Base-by-base conservation (phyloP, 2,329 filamentous ascomycete genomes). In the Monosporascus ibericus region DNA sequence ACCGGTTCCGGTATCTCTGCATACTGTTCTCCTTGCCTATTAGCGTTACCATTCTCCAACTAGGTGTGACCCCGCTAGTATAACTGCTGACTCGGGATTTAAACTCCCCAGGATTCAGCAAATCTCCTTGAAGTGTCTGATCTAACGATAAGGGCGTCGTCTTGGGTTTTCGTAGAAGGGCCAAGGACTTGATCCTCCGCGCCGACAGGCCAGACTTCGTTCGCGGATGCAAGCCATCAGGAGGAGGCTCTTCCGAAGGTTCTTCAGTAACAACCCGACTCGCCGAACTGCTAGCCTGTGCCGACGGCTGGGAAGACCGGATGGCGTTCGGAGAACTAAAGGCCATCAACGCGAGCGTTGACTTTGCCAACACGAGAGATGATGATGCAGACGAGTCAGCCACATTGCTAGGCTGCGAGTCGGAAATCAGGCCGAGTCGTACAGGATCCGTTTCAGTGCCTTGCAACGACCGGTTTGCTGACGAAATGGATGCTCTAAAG, bases 161-260 rank as follows among this genome's bases (percentile, higher is more conserved):
- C 14, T 36, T 46, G 15, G 48, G 18, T 25, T 55, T 55, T 18
- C 49, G 48, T 15, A 55, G 37, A 38, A 55, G 39, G 7, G 47
- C 39, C 42, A 50, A 46, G 2, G 53, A 55, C 44, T 55, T 55
- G 40, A 53, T 44, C 40, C 47, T 53, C 27, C 53, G 40, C 17
- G 52, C 44, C 11, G 44, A 50, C 14, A 46, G 24, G 7, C 42
- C 42, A n/a, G 42, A 46, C 11, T 30, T 30, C 8, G 42, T 25
- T 24, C 42, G 42, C 30, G 22, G 11, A 46, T 3, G 6, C n/a
- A 17, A 20, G 40, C 36, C 37, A 48, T 39, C 36, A 9, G 22
- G 17, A 27, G 40, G 37, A 27, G 18, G 8, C 15, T 36, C 22
- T 18, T 52, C 22, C 38, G 38, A 39, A 42, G 22, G 6, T 49